Conservation (phyloP, 1,139 yeast genomes). For the Saccharomyces pastorianus region DNA sequence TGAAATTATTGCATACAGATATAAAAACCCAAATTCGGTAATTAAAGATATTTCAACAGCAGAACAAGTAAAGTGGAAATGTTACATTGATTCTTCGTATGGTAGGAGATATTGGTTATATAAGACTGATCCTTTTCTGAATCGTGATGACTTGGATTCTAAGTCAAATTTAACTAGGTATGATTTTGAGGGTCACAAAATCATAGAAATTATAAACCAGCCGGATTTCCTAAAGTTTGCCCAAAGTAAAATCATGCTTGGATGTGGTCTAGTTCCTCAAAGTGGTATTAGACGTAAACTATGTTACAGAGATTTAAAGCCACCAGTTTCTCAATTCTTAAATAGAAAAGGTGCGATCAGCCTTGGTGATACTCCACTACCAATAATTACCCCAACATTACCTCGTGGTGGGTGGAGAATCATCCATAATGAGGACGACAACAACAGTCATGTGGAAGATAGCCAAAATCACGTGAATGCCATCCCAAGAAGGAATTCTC, state of each 20-base stretch:
- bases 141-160: conserved; percentile 30
- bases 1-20: conserved; percentile 31
- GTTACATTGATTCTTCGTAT: conserved; percentile 33
- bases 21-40: conserved; percentile 16
- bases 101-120: conserved; percentile 85
- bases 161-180: conserved; percentile 38
- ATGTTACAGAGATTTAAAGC: conserved; percentile 28
- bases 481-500: not conserved
- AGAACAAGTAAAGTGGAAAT: conserved; percentile 42
- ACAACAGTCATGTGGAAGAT: conserved; percentile 4
- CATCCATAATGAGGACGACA: conserved; percentile 10
- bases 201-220: conserved; percentile 45
- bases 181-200: conserved; percentile 59
- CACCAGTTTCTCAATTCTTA: conserved; percentile 29
- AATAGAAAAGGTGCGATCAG: conserved; percentile 28
- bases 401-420: conserved; percentile 33
- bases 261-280: conserved; percentile 29
- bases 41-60: conserved; percentile 20
- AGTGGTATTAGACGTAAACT: conserved; percentile 24
- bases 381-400: conserved; percentile 24
- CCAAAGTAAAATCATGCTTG: conserved; percentile 45
- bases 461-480: conserved; percentile 2
- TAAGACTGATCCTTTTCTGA: conserved; percentile 37
- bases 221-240: conserved; percentile 59
- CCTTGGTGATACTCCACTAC: conserved; percentile 19